Evolutionary conservation across 2,329 filamentous ascomycete species (phyloP).

Genomic region (Elsinoe australis): DNA sequence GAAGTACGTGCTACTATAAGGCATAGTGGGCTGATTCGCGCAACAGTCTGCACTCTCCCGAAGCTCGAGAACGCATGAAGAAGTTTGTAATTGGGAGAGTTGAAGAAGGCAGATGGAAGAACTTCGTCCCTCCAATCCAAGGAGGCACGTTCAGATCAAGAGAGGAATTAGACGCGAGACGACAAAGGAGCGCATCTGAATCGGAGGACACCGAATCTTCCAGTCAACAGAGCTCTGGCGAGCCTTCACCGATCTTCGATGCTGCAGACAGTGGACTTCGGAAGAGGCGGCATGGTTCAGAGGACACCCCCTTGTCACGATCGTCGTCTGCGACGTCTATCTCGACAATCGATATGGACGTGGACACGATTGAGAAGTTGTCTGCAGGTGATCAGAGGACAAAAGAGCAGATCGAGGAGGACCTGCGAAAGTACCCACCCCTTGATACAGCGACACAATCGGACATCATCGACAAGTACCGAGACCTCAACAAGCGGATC

Average conservation of each 20-base stretch:
- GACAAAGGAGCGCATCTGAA: constrained; percentile 29
- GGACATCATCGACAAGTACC: constrained; percentile 71
- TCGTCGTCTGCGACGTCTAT: constrained; percentile 54
- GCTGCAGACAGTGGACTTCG: constrained; percentile 34
- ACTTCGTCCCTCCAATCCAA: constrained; percentile 83
- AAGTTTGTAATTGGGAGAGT: constrained; percentile 74
- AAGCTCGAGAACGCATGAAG: constrained; percentile 67
- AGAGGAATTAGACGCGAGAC: constrained; percentile 27
- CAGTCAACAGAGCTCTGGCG: constrained; percentile 48
- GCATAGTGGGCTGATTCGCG: not conserved
- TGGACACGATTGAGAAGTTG: too few species aligned
- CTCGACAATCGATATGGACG: constrained; percentile 44
- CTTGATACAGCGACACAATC: constrained; percentile 67
- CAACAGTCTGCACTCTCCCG: constrained; percentile 59
- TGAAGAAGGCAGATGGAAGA: constrained; percentile 72
- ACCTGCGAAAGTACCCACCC: constrained; percentile 72
- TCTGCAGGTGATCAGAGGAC: constrained; percentile 63
- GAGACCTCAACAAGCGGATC: constrained; percentile 65
- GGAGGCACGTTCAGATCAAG: constrained; percentile 64
- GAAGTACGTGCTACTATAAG: too few species aligned
- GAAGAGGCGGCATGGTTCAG: constrained; percentile 18
- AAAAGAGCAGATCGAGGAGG: constrained; percentile 64
- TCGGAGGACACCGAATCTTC: constrained; percentile 35
- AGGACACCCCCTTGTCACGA: constrained; percentile 22
- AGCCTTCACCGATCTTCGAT: constrained; percentile 54